A percentile compares a stretch with the other conserved stretches of the same genome.
Conservation (phyloP, 306 rosid genomes). For the Trifolium repens region DNA sequence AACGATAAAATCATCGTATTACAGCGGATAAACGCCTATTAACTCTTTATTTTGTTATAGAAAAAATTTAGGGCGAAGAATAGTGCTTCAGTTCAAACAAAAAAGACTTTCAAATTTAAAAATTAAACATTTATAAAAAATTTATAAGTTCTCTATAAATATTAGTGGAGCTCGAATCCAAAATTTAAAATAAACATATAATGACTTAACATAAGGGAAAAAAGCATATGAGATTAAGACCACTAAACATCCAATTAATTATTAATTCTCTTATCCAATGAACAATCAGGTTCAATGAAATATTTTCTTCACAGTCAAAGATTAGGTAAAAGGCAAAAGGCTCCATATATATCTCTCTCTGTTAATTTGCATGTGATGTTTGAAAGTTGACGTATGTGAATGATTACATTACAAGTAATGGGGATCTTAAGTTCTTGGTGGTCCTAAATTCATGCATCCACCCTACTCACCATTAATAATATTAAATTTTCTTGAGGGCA, state of each 20-base stretch:
- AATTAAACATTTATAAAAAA: no score
- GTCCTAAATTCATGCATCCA: conserved; percentile 38
- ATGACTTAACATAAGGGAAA: no score
- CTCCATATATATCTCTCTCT: conserved; percentile 6
- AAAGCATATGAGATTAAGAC: neutral
- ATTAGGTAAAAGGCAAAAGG: conserved; percentile 29
- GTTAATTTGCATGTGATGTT: conserved; percentile 40
- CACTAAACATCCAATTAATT: conserved; percentile 2
- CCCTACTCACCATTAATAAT: conserved; percentile 25
- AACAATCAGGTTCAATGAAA: conserved; percentile 9
- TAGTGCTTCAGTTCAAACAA: no score
- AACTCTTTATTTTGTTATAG: no score
- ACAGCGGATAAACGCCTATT: no score
- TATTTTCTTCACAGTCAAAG: conserved; percentile 38
- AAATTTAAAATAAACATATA: no score
- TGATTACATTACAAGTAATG: conserved; percentile 40
- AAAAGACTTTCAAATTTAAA: no score
- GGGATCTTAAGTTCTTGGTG: conserved; percentile 15
- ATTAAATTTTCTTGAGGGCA: neutral
- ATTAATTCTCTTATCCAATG: conserved; percentile 10
- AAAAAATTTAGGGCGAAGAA: no score
- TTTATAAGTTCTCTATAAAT: no score
- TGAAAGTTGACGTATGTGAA: conserved; percentile 33
- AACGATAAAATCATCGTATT: no score
- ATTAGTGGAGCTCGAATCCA: no score